Conservation (phyloP, 352 stramenopile genomes). For the Pythium guiyangense region DNA sequence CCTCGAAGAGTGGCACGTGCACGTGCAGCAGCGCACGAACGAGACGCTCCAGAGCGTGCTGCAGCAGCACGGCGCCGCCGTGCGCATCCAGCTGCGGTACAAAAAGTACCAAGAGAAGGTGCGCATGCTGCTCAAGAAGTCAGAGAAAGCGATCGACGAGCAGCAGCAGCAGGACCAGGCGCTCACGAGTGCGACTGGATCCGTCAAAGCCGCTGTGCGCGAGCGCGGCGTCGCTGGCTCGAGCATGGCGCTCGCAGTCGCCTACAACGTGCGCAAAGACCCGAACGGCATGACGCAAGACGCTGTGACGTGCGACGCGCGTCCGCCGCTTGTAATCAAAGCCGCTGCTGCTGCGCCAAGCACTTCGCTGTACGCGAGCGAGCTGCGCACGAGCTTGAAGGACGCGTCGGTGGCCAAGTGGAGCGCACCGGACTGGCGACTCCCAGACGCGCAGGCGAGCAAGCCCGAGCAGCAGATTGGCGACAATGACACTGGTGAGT, state of each 20-base stretch:
- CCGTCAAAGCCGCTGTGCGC: conserved; percentile 19
- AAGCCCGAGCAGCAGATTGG: not conserved
- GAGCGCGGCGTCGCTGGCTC: conserved; percentile 37
- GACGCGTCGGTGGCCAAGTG: conserved; percentile 4
- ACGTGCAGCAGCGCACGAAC: conserved; percentile 23
- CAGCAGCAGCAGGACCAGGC: conserved; percentile 17
- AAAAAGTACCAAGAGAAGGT: conserved; percentile 69
- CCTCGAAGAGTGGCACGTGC: conserved; percentile 35
- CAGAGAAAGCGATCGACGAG: conserved; percentile 28
- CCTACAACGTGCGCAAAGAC: conserved; percentile 30
- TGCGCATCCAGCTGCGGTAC: conserved; percentile 73
- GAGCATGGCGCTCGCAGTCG: conserved; percentile 58
- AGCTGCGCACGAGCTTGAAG: conserved; percentile 10
- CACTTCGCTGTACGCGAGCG: conserved; percentile 9
- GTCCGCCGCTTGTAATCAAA: conserved; percentile 10
- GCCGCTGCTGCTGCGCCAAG: conserved; percentile 4
- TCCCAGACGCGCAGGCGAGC: not conserved
- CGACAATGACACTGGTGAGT: not conserved
- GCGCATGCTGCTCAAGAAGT: conserved; percentile 52
- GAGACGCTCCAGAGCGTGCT: conserved; percentile 16
- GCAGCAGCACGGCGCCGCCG: conserved; percentile 33
- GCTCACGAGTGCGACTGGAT: conserved; percentile 15
- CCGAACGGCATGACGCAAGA: not conserved
- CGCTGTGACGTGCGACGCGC: not conserved
- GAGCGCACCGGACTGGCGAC: conserved; percentile 9